Evolutionary conservation across 129 eudicot genomes (phyloP).

Genomic region (Deinandra increscens): DNA sequence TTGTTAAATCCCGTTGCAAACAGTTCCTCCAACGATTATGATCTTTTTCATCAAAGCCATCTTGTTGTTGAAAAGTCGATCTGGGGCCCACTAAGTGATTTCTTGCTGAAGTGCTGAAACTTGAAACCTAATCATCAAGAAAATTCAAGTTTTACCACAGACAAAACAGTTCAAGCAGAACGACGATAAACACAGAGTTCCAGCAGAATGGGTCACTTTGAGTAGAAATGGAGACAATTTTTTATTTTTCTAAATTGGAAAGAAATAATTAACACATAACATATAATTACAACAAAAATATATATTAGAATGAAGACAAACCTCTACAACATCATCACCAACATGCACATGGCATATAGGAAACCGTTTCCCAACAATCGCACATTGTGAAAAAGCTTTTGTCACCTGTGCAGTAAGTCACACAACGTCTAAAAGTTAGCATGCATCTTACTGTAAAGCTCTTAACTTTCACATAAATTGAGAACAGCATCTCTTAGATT

Average conservation of each 20-base stretch:
- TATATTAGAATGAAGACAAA: conserved; percentile 24
- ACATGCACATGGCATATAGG: conserved; percentile 83
- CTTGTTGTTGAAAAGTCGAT: conserved; percentile 41
- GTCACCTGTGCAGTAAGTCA: conserved; percentile 44
- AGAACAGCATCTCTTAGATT: background rate
- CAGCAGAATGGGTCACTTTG: background rate
- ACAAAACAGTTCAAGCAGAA: background rate
- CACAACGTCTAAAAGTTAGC: conserved; percentile 2
- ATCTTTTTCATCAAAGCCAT: conserved; percentile 60
- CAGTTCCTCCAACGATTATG: conserved; percentile 75
- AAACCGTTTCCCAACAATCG: conserved; percentile 67
- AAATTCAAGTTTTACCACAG: conserved; percentile 7
- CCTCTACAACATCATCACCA: conserved; percentile 73
- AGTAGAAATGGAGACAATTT: background rate
- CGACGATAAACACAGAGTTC: no score
- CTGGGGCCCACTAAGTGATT: conserved; percentile 20
- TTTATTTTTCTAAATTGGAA: background rate
- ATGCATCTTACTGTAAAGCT: background rate
- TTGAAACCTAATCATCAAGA: conserved; percentile 57
- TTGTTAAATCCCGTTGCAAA: conserved; percentile 80
- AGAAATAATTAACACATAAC: background rate
- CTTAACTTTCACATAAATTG: background rate
- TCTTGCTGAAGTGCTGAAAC: conserved; percentile 67
- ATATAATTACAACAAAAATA: background rate
- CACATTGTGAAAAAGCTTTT: conserved; percentile 54